Evolutionary conservation across 108 stramenopile species (phyloP), one percentile per base, ranked within the genome.

Genomic region (Cylindrotheca closterium): DNA sequence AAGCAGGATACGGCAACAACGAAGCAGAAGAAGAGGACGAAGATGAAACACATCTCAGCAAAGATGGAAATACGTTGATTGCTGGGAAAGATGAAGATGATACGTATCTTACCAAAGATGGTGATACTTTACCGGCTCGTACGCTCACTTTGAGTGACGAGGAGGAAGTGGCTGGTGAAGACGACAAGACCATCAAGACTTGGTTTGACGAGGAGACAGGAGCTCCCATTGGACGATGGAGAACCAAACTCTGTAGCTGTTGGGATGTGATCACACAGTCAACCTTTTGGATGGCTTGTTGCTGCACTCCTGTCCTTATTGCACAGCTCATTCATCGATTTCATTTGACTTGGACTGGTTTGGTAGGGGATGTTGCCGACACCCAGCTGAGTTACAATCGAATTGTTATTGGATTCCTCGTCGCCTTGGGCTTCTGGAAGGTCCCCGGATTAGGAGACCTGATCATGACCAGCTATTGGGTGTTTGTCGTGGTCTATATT

Each of bases 231-330:
- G 70, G 79, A 10, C 62, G 59, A 47, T 86, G 78, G 80, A 49
- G 79, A 22, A 66, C 69, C 25, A 30, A 51, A 10, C 60, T 82
- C 23, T 86, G 75, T 34, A 42, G 59, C 24, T 86, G 80, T 45
- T 86, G 78, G 31, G 83, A 84, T 65, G 83, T 84, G 0, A 5
- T 75, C 23, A 84, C 83, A 27, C 84, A 82, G 61, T 67, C 84
- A 24, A 80, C 84, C 25, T 82, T 82, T 71, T 82, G 81, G 81
- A 79, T 78, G 73, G 79, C 60, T 12, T 46, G 71, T 17, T 78
- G 62, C 47, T 80, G 73, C 28, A 54, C 70, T 12, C 81, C 78
- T 2, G 65, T 87, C 2, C 47, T 82, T 12, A 55, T 80, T 33
- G 86, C 79, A 10, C 86, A 87, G 54, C 73, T 87, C 21, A 50